Conservation (phyloP, 148 eudicot species). For the Vaccinium macrocarpon region DNA sequence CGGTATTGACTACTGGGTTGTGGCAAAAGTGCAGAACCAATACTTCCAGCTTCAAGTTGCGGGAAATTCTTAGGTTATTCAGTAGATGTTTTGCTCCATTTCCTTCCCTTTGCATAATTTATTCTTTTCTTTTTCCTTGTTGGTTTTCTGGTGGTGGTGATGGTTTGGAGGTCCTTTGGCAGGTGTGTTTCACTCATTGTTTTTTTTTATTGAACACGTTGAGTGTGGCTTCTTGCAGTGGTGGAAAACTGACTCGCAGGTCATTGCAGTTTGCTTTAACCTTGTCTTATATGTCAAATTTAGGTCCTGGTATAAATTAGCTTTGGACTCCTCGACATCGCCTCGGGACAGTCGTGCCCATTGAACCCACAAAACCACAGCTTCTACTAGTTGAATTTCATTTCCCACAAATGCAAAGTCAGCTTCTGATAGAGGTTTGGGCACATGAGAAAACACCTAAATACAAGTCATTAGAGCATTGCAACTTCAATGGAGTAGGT, state of each 20-base stretch:
- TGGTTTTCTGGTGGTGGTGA: background rate
- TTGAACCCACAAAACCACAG: background rate
- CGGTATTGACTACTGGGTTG: background rate
- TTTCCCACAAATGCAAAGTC: background rate
- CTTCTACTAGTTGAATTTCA: background rate
- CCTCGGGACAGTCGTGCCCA: background rate
- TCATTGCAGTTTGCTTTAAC: background rate
- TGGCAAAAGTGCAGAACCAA: background rate
- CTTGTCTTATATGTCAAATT: background rate
- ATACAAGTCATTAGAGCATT: background rate
- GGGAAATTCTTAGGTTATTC: background rate
- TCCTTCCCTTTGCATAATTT: background rate
- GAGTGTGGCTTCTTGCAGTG: background rate
- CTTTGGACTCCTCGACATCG: background rate
- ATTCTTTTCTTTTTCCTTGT: background rate
- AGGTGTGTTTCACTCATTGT: background rate
- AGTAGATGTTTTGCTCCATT: background rate
- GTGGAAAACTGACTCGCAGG: background rate
- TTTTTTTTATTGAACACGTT: background rate
- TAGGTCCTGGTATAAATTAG: background rate
- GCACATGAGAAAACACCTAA: slow-evolving; percentile 1
- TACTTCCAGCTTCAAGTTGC: background rate
- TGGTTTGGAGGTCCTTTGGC: background rate
- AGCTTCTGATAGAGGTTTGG: background rate
- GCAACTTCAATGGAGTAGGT: no score